Evolutionary conservation across 306 rosid species (phyloP), one percentile per base, ranked within the genome.

Genomic region (Lathyrus oleraceus): DNA sequence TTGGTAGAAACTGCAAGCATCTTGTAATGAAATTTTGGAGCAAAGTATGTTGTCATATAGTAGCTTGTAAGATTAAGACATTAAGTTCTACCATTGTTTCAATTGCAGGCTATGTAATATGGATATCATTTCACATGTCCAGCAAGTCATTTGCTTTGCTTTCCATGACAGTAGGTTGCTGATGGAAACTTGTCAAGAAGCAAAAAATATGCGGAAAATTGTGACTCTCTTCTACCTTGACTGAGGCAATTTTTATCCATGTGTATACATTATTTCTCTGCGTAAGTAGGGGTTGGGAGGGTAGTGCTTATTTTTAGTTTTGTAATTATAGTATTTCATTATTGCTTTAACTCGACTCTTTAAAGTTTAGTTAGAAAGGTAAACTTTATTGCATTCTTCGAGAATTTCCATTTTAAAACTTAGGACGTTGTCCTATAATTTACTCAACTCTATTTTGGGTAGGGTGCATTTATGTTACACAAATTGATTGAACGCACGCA

Each of bases 161-260:
- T 95, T 95, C 78, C 99, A 95, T 74, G 99, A 95, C 64, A 91
- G 97, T 82, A 85, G 81, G 81, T 84, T 95, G 89, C 95, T 95
- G 57, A 91, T 95, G 99, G 97, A 95, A 87, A 95, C 99, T 59
- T 95, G 99, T 85, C 99, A 85, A 78, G 99, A 95, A 79, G 99
- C 99, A 3, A 91, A 89, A 84, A 87, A 87, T 81, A 75, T 95
- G 51, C 85, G 99, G 20, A 95, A 95, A 84, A 95, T 95, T 58
- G 99, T 95, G 74, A 95, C 99, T 13, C 96, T 95, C 61, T 95
- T 95, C 80, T 95, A 95, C 85, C 85, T 95, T 61, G 99, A 95
- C 78, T 91, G 75, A 82, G 63, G 45, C 70, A 61, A 19, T 20
- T 72, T 63, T 79, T 45, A 60, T 70, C 38, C 66, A 38, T 78